Percentiles rank a stretch among this genome's conserved stretches.
Evolutionary conservation across 306 rosid species (phyloP).

Genomic region (Cucurbita argyrosperma): DNA sequence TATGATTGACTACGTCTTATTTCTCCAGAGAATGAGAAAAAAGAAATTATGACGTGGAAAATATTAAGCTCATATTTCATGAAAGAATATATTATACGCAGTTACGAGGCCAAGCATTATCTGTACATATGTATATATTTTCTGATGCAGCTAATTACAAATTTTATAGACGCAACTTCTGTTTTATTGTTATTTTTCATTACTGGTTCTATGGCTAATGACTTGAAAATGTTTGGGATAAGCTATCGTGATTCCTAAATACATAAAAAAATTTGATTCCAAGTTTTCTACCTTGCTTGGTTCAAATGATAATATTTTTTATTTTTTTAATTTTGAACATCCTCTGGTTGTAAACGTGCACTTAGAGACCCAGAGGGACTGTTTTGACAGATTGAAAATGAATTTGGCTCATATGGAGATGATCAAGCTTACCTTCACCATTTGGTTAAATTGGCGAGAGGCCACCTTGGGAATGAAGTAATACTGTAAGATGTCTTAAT

Average conservation of each 20-base stretch:
- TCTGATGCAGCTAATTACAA: neutral
- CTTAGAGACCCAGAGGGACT: conserved; percentile 8
- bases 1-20: neutral
- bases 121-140: neutral
- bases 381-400: conserved; percentile 77
- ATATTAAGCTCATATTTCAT: neutral
- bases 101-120: neutral
- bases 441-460: conserved; percentile 50
- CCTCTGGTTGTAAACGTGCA: neutral
- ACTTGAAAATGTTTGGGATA: neutral
- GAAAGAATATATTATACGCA: neutral
- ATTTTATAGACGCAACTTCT: neutral
- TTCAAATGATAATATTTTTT: neutral
- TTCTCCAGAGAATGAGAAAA: neutral
- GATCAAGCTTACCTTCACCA: conserved; percentile 75
- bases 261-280: neutral
- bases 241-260: neutral
- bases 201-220: neutral
- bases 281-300: neutral
- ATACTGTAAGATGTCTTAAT: conserved; percentile 50
- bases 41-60: neutral
- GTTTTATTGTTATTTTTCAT: neutral
- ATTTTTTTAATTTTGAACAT: neutral
- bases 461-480: conserved; percentile 60
- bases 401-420: conserved; percentile 76